Percentiles rank a stretch among this genome's conserved stretches.
Evolutionary conservation across 2,329 filamentous ascomycete genomes (phyloP).

Genomic region (Neophaeococcomyces mojaviensis): DNA sequence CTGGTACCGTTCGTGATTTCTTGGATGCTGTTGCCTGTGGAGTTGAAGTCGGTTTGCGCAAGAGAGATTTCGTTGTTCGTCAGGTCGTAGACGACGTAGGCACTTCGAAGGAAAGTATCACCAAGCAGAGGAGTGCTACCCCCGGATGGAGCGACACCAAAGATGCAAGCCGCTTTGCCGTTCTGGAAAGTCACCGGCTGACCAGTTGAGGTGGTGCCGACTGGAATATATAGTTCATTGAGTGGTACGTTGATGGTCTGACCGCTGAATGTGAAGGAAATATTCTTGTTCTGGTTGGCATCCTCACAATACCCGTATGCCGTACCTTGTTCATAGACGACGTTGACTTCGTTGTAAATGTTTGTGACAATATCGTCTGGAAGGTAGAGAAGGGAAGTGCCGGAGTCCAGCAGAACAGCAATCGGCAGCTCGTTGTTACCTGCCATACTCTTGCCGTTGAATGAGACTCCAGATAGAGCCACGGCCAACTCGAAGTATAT

Average conservation of each 20-base stretch:
- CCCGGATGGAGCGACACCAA: constrained; percentile 45
- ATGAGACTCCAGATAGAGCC: constrained; percentile 54
- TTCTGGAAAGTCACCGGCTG: constrained; percentile 29
- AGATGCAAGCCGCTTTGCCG: constrained; percentile 33
- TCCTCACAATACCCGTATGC: constrained; percentile 49
- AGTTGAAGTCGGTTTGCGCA: constrained; percentile 55
- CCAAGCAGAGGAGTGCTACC: constrained; percentile 47
- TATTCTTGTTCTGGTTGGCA: constrained; percentile 39
- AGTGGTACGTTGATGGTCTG: constrained; percentile 48
- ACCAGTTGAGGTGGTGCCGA: constrained; percentile 34
- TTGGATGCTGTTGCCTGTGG: constrained; percentile 41
- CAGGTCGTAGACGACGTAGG: constrained; percentile 58
- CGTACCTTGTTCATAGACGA: constrained; percentile 51
- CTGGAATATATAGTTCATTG: constrained; percentile 49
- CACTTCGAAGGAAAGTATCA: constrained; percentile 56
- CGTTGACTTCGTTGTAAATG: constrained; percentile 54
- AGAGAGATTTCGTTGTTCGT: constrained; percentile 53
- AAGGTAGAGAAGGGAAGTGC: constrained; percentile 60
- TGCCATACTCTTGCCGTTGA: constrained; percentile 22
- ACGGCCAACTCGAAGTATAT: constrained; percentile 59
- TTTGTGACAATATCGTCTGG: constrained; percentile 43
- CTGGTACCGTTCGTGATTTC: constrained; percentile 46
- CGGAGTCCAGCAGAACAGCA: constrained; percentile 63
- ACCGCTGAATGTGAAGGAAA: constrained; percentile 52
- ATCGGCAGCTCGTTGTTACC: constrained; percentile 33